Base-by-base conservation (phyloP, 768 basidiomycete species). In the Myochromella boudieri region DNA sequence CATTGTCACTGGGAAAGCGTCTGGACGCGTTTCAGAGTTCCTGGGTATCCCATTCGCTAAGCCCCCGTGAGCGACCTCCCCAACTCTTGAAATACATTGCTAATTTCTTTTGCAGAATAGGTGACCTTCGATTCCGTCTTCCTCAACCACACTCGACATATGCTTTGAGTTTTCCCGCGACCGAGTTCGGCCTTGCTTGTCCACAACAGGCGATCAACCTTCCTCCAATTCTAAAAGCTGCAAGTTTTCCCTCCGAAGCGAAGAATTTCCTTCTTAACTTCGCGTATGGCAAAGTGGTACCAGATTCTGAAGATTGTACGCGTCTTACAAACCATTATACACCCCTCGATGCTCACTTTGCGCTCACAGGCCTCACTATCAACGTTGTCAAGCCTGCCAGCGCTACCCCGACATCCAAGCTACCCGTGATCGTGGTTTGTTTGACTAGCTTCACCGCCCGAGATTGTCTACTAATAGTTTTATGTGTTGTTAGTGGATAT, bases 341-440 rank as follows among this genome's bases (percentile, higher is more conserved):
- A 12, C 33, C 18, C 14, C 14, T 34, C 28, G 14, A 17, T 4
- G 6, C 6, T n/a, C 18, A 34, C n/a, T 17, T 34, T 31, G 29
- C n/a, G n/a, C n/a, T n/a, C 17, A 6, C 27, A 75, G 79, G 80
- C 60, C 63, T 82, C 17, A 78, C 72, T 1, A 47, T 84, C 31
- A 81, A 83, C 49, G 71, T 82, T 14, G 54, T 78, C 21, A 71
- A 68, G 40, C 80, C 82, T 3, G 57, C 61, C 1, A 59, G 51
- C 26, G 68, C 74, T 1, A 71, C 68, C 0, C 45, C 72, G 1
- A 54, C 56, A 0, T 71, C 71, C 8, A 76, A 75, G 41, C 62
- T 82, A 2, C 81, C 82, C 1, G 77, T 84, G 6, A 63, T 78
- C n/a, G 77, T 73, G 24, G 80, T 81, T 59, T 36, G 77, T 68